These are phyloP conservation scores for Eruca vesicaria DNA, from an alignment of 441 rosid species.

Conservation along the genomic window DNA sequence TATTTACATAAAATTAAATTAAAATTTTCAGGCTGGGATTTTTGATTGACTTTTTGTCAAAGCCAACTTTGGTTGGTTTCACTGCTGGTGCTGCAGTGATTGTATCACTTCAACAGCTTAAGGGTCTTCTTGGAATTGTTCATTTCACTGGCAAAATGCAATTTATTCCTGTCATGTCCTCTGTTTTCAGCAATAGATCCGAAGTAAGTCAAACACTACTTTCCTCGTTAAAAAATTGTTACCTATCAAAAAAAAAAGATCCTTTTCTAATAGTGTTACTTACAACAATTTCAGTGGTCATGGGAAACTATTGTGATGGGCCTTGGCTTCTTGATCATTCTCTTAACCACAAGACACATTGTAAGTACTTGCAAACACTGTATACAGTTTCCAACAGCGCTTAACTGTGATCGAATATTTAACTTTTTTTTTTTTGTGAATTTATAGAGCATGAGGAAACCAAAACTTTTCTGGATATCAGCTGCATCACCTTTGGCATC, in stretches of 20 bases:
- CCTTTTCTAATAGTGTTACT: constrained; percentile 13
- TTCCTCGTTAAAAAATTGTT: background rate
- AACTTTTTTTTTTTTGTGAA: background rate
- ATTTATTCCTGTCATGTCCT: constrained; percentile 71
- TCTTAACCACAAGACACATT: constrained; percentile 76
- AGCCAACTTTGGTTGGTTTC: constrained; percentile 93
- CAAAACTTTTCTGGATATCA: constrained; percentile 89
- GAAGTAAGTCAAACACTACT: constrained; percentile 51
- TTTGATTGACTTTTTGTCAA: constrained; percentile 89
- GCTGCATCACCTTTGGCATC: constrained; percentile 92
- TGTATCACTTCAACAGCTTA: constrained; percentile 93
- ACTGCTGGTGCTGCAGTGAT: constrained; percentile 98
- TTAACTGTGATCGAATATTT: background rate
- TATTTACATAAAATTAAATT: background rate
- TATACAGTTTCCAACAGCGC: background rate
- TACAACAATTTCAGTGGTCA: constrained; percentile 67
- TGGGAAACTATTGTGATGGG: constrained; percentile 93
- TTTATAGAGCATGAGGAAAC: constrained; percentile 72
- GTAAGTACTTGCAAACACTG: constrained; percentile 44
- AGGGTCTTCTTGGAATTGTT: constrained; percentile 91
- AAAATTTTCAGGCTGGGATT: constrained; percentile 73
- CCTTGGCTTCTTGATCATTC: constrained; percentile 62
- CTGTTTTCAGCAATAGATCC: constrained; percentile 64
- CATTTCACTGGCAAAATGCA: constrained; percentile 94
- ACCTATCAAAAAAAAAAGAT: background rate